phyloP scores from a whole-genome alignment of 1,284 basidiomycete species.

The Ceratobasidium sp. region DNA sequence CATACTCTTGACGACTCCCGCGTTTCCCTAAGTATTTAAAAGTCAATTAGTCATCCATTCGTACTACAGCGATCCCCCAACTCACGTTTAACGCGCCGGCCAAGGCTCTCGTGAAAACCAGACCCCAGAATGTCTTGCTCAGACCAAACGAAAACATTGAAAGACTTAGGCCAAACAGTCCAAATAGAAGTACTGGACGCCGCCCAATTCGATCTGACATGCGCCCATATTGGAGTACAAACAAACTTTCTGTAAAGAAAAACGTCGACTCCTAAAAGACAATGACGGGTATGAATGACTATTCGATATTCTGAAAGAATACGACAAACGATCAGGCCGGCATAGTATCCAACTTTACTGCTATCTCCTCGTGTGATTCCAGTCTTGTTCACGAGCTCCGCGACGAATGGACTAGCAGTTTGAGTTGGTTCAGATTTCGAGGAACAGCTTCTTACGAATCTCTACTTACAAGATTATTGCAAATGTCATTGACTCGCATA shows the following conservation, averaged over 20 bases:
- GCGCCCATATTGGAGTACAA: conserved; percentile 47
- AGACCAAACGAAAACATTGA: conserved; percentile 44
- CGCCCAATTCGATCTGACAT: conserved; percentile 45
- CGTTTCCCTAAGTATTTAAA: conserved; percentile 39
- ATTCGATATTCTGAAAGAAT: not conserved
- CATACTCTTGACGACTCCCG: conserved; percentile 45
- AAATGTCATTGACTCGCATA: conserved; percentile 30
- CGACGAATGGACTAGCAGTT: not conserved
- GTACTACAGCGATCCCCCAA: conserved; percentile 42
- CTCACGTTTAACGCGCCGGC: conserved; percentile 44
- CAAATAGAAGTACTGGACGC: conserved; percentile 45
- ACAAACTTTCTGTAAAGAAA: conserved; percentile 41
- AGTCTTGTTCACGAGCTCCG: conserved; percentile 34
- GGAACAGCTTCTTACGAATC: not conserved
- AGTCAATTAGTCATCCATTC: too few relatives aligned
- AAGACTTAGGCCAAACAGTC: conserved; percentile 43
- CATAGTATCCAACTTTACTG: conserved; percentile 42
- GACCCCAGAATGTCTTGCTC: conserved; percentile 41
- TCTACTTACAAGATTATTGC: not conserved
- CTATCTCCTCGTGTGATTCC: conserved; percentile 41
- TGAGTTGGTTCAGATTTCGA: not conserved
- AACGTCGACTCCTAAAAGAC: conserved; percentile 42
- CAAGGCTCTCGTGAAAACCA: conserved; percentile 44
- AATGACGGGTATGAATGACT: conserved; percentile 48
- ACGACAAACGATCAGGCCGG: conserved; percentile 39